Base-by-base conservation (phyloP, 2,329 filamentous ascomycete genomes). In the Neofusicoccum cordaticola region DNA sequence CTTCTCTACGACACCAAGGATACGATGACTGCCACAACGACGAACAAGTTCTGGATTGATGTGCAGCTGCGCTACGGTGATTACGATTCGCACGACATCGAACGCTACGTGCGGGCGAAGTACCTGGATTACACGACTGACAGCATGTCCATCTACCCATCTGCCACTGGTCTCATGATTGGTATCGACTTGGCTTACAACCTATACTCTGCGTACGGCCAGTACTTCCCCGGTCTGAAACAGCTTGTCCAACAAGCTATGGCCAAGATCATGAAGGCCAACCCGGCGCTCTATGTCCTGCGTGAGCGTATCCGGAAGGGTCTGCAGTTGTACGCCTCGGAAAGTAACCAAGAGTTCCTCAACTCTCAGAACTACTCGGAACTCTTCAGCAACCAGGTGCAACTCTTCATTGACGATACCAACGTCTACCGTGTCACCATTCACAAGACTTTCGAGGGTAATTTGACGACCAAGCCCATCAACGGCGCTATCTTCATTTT, bases 401-500 rank as follows among this genome's bases (percentile, higher is more conserved):
- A 99, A 81, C 85, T 99, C 53, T 99, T 99, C 82, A 98, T 99
- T 68, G 95, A 99, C 72, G 95, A 99, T 75, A 99, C 95, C 66
- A 99, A 99, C 73, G 96, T 99, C 60, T 99, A 99, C 77, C 93
- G 95, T 82, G 95, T 99, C 67, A 99, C 95, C 0, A 99, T 99
- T 68, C 95, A 99, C 84, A 99, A 99, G 86, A 99, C 95, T 0
- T 99, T 99, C 68, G 95, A 99, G 79, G 95, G 95, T 72, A 99
- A 99, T 76, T 83, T 99, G 86, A 99, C 95, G 0, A 99, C 95
- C 1, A 99, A 99, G 80, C 95, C 95, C 3, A 99, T 99, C 84
- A 99, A 99, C 77, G 95, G 95, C 75, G 95, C 96, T 51, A 98
- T 99, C 76, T 99, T 99, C 83, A 99, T 99, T 75, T 98, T 99